These are phyloP conservation scores for Polymyxa betae DNA, from an alignment of 208 protist genomes.

Conservation along the genomic window DNA sequence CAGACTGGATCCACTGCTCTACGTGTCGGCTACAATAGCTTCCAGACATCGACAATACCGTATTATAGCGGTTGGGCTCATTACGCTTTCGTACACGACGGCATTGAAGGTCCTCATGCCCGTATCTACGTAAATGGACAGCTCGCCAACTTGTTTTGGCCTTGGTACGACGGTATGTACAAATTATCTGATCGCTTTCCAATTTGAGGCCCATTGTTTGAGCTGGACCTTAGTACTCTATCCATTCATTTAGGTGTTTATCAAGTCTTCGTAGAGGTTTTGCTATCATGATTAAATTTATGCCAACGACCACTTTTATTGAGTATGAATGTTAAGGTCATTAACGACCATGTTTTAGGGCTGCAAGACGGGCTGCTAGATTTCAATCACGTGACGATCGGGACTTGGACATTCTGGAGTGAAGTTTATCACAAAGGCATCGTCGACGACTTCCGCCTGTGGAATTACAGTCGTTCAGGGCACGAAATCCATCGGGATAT, in stretches of 20 bases:
- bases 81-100: not conserved
- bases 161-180: not conserved
- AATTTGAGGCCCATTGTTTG: too few relatives aligned
- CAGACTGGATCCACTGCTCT: too few relatives aligned
- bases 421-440: not conserved
- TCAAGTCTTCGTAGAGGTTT: too few relatives aligned
- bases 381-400: not conserved
- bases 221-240: too few relatives aligned
- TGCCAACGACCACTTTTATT: too few relatives aligned
- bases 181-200: too few relatives aligned
- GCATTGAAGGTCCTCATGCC: not conserved
- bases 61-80: not conserved
- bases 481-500: not conserved
- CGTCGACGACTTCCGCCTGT: conserved; percentile 4
- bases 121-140: not conserved
- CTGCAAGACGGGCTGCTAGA: too few relatives aligned
- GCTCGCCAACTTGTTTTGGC: not conserved
- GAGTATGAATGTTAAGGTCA: too few relatives aligned
- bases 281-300: too few relatives aligned
- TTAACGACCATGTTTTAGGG: too few relatives aligned
- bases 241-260: too few relatives aligned
- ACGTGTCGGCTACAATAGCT: too few relatives aligned
- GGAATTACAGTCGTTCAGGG: not conserved
- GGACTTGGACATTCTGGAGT: not conserved
- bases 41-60: not conserved